A percentile compares a stretch with the other conserved stretches of the same genome.
phyloP scores from a whole-genome alignment of 2,329 filamentous ascomycete genomes.

The Cladosporium sp. region DNA sequence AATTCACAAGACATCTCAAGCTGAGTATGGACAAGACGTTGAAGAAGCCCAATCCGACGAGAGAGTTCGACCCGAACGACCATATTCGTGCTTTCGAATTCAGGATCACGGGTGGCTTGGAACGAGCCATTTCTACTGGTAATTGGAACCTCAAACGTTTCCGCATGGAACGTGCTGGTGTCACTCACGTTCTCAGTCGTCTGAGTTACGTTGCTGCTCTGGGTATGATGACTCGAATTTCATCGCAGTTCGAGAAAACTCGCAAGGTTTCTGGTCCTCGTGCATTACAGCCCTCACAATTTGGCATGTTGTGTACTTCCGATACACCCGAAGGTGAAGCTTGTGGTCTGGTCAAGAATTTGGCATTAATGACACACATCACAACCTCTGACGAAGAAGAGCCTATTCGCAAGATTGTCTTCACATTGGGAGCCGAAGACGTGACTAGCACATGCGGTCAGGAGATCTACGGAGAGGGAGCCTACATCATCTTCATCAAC shows the following conservation, averaged over 20 bases:
- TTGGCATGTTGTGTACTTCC: conserved; percentile 95
- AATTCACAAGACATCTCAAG: conserved; percentile 85
- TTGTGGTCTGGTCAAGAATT: conserved; percentile 95
- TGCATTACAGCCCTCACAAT: conserved; percentile 94
- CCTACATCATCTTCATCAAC: conserved; percentile 92
- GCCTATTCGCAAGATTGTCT: conserved; percentile 82
- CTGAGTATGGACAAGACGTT: conserved; percentile 92
- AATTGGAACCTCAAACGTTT: conserved; percentile 99
- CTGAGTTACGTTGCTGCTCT: conserved; percentile 95
- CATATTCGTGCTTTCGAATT: conserved; percentile 83
- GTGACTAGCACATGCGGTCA: conserved; percentile 78
- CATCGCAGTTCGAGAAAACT: conserved; percentile 98
- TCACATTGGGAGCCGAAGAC: conserved; percentile 80
- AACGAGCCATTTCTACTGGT: conserved; percentile 92
- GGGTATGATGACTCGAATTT: conserved; percentile 99
- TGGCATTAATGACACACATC: conserved; percentile 98
- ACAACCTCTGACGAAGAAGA: conserved; percentile 94
- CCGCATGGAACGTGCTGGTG: conserved; percentile 95
- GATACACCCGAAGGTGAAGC: conserved; percentile 99
- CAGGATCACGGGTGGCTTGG: conserved; percentile 88
- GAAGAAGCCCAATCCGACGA: conserved; percentile 87
- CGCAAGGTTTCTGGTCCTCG: conserved; percentile 93
- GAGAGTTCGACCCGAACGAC: conserved; percentile 81
- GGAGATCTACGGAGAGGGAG: conserved; percentile 80
- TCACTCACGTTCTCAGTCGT: conserved; percentile 92